These are phyloP conservation scores for Pyrrhoderma noxium DNA, from an alignment of 1,284 basidiomycete genomes.

Conservation along the genomic window DNA sequence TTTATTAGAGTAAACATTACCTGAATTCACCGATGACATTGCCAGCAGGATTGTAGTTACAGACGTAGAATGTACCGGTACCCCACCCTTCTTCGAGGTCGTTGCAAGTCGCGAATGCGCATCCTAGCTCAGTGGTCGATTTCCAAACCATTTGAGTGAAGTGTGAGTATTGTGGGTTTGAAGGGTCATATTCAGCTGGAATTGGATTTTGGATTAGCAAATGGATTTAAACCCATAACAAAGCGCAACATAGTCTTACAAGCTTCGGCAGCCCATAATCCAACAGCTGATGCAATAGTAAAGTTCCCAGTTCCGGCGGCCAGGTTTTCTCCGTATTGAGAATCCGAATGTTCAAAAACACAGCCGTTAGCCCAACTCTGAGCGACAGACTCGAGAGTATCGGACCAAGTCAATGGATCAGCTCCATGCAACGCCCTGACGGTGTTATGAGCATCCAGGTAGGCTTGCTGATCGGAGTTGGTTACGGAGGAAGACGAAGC, in stretches of 20 bases:
- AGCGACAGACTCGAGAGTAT: slow-evolving; percentile 45
- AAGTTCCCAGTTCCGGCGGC: slow-evolving; percentile 58
- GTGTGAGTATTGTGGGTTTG: slow-evolving; percentile 51
- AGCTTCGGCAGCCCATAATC: slow-evolving; percentile 56
- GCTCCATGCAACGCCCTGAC: slow-evolving; percentile 56
- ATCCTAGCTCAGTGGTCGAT: slow-evolving; percentile 51
- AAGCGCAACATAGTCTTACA: slow-evolving; percentile 29
- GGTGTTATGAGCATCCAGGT: slow-evolving; percentile 52
- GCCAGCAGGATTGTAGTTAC: slow-evolving; percentile 57
- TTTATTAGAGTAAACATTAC: slow-evolving; percentile 37
- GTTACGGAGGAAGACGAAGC: background rate
- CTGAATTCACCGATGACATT: slow-evolving; percentile 56
- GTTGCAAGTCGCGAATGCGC: slow-evolving; percentile 43
- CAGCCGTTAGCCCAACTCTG: slow-evolving; percentile 60
- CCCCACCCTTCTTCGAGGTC: slow-evolving; percentile 41
- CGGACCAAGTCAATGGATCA: slow-evolving; percentile 47
- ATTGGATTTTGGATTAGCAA: background rate
- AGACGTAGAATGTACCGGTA: slow-evolving; percentile 49
- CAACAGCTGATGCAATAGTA: slow-evolving; percentile 40
- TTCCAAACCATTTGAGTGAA: slow-evolving; percentile 75
- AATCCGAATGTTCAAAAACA: slow-evolving; percentile 55
- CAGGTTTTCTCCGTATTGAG: slow-evolving; percentile 58
- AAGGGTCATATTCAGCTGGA: slow-evolving; percentile 47
- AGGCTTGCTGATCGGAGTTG: slow-evolving; percentile 30
- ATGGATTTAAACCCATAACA: too few species aligned